phyloP scores from a whole-genome alignment of 2,329 filamentous ascomycete species.

The Mycogone perniciosa region DNA sequence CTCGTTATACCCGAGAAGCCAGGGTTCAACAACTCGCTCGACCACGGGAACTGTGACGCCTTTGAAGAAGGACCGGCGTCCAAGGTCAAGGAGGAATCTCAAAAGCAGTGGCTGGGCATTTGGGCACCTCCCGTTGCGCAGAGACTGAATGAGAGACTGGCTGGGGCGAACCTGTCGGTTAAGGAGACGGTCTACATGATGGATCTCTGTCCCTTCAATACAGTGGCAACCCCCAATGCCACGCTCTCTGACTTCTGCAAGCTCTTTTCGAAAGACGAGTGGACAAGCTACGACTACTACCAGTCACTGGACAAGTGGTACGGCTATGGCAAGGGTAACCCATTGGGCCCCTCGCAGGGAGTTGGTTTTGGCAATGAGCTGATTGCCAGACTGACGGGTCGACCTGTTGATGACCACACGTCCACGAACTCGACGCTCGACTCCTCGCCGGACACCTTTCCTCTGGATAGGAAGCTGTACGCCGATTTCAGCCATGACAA shows the following conservation, averaged over 20 bases:
- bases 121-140: slow-evolving; percentile 64
- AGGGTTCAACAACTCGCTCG: slow-evolving; percentile 73
- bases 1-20: slow-evolving; percentile 63
- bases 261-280: slow-evolving; percentile 68
- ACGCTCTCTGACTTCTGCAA: slow-evolving; percentile 64
- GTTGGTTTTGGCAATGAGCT: slow-evolving; percentile 86
- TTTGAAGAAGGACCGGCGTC: slow-evolving; percentile 58
- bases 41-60: slow-evolving; percentile 61
- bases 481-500: slow-evolving; percentile 94
- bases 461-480: slow-evolving; percentile 62
- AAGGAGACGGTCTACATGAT: slow-evolving; percentile 66
- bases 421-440: slow-evolving; percentile 75
- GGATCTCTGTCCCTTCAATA: slow-evolving; percentile 84
- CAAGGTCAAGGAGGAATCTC: slow-evolving; percentile 42
- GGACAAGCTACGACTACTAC: slow-evolving; percentile 74
- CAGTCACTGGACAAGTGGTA: slow-evolving; percentile 80
- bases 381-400: slow-evolving; percentile 66
- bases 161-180: slow-evolving; percentile 57
- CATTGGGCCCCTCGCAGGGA: slow-evolving; percentile 75
- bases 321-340: slow-evolving; percentile 68
- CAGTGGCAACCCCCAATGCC: slow-evolving; percentile 53
- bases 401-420: slow-evolving; percentile 65
- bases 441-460: slow-evolving; percentile 60
- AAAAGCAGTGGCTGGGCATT: slow-evolving; percentile 51
- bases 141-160: slow-evolving; percentile 63